phyloP scores from a whole-genome alignment of 768 basidiomycete species.

The Xanthoconium stramineum region DNA sequence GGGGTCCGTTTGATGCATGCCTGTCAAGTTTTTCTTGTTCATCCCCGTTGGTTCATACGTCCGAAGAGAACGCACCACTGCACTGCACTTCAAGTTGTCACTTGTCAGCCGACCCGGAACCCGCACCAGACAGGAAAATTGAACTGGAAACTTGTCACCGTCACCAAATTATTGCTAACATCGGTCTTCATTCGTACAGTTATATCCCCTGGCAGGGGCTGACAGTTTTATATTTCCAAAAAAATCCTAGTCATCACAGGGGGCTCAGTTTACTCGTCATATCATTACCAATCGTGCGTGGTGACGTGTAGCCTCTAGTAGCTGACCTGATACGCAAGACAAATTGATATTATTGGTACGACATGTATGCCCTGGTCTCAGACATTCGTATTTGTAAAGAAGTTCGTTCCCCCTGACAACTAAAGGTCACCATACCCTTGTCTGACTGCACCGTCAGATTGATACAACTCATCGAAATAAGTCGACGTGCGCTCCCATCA shows the following conservation, averaged over 20 bases:
- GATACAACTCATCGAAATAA: neutral
- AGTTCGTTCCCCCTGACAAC: neutral
- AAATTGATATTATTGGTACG: no score
- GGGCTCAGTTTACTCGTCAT: no score
- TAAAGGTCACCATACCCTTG: neutral
- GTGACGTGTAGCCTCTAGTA: no score
- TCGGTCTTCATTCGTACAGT: no score
- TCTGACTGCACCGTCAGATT: neutral
- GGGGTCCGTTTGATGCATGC: neutral
- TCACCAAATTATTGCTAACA: neutral
- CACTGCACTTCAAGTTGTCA: neutral
- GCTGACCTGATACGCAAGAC: no score
- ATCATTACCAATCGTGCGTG: no score
- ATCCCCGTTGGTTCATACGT: neutral
- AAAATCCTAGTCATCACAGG: neutral
- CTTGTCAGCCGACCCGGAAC: neutral
- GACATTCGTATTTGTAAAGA: neutral
- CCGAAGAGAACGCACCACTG: neutral
- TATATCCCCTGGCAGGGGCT: neutral
- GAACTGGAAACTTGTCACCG: neutral
- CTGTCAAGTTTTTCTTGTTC: neutral
- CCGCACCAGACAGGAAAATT: neutral
- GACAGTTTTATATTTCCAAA: neutral
- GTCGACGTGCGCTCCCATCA: conserved; percentile 6
- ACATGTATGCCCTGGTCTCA: neutral